Base-by-base conservation (phyloP, 2,329 filamentous ascomycete species). In the Microthyrium microscopicum region DNA sequence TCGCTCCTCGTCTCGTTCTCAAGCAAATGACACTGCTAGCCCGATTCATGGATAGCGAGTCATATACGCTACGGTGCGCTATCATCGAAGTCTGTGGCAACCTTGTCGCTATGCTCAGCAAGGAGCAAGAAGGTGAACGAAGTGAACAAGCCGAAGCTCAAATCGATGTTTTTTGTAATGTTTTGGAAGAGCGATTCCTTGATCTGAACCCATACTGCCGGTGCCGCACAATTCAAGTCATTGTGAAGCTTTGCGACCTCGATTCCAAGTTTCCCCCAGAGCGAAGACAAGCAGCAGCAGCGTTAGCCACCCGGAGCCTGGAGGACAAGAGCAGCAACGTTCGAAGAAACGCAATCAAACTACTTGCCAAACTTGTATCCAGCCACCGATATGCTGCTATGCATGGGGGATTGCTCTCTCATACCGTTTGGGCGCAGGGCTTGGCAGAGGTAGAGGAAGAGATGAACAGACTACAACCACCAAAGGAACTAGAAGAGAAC, bases 271-370 rank as follows among this genome's bases (percentile, higher is more conserved):
- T 91, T 46, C 83, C 85, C 46, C 83, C 85, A 24, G 94, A 94
- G 57, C 70, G 85, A 35, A 69, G 89, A 39, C 85, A 94, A 52
- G 78, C 70, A 48, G 87, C 78, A 4, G 80, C 87, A 2, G 83
- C 94, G 51, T 63, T 94, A 18, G 85, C 89, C 1, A 76, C 80
- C 36, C 72, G 81, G 44, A 95, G 87, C 53, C 64, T 98, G 3
- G 82, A 94, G 53, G 91, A 98, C 59, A 95, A 92, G 64, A 95
- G 87, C 58, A 98, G 89, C 56, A 92, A 95, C 47, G 89, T 98
- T 20, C 71, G 89, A 40, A 72, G 85, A 38, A 95, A 95, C 51
- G 85, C 89, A 3, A 89, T 98, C 52, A 95, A 93, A 55, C 61
- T 98, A 5, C 66, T 98, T 2, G 80, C 77, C 5, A 79, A 79